Percentiles rank a stretch among this genome's conserved stretches.
phyloP scores from a whole-genome alignment of 2,329 filamentous ascomycete species.

The Phaeosphaeria sp. region DNA sequence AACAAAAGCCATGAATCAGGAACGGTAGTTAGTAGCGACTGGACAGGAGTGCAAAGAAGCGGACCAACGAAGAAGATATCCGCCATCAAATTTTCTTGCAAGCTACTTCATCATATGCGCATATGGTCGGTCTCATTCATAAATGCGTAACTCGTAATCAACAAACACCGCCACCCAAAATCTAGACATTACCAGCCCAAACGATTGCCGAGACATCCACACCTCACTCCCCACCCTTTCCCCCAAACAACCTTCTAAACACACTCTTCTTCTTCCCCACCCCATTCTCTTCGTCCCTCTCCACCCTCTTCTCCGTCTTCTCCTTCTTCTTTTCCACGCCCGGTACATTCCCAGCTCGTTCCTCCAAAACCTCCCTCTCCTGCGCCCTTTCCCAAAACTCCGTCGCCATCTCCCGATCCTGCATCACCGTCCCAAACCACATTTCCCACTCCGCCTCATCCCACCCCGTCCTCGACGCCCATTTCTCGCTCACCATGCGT shows the following conservation, averaged over 20 bases:
- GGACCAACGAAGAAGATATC: background rate
- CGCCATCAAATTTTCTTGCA: background rate
- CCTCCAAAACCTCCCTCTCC: slow-evolving; percentile 32
- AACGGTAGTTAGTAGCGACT: too few species aligned
- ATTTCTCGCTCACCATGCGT: slow-evolving; percentile 25
- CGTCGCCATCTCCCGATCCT: slow-evolving; percentile 26
- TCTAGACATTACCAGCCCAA: too few species aligned
- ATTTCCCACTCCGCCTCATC: slow-evolving; percentile 33
- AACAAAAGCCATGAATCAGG: too few species aligned
- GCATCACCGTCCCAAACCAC: slow-evolving; percentile 27
- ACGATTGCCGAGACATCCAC: too few species aligned
- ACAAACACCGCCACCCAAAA: background rate
- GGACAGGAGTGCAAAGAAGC: background rate
- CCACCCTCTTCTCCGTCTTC: slow-evolving; percentile 4
- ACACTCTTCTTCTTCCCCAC: slow-evolving; percentile 15
- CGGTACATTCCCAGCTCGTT: slow-evolving; percentile 9
- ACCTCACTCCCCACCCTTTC: background rate
- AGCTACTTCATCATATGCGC: background rate
- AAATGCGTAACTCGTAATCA: background rate
- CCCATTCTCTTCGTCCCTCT: slow-evolving; percentile 11
- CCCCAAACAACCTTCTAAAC: slow-evolving; percentile 26
- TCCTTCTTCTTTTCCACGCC: slow-evolving; percentile 5
- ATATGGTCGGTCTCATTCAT: background rate
- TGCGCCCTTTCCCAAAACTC: slow-evolving; percentile 41
- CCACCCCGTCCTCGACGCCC: slow-evolving; percentile 24